Evolutionary conservation across 768 basidiomycete genomes (phyloP).

Genomic region (Leccinum pellstonianum): DNA sequence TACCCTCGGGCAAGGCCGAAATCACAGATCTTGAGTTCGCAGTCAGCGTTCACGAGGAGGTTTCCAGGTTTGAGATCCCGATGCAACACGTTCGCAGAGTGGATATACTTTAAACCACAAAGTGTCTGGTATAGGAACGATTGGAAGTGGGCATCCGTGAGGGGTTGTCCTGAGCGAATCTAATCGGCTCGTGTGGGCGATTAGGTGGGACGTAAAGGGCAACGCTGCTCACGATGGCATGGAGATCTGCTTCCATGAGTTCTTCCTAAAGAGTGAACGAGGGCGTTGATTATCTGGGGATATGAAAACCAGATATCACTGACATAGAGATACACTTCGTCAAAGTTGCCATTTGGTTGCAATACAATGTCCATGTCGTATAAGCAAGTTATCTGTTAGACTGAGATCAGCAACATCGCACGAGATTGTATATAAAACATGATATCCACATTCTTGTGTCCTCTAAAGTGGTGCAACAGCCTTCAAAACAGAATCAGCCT

Average conservation of each 20-base stretch:
- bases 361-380: conserved; percentile 99
- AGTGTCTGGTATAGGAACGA: conserved; percentile 98
- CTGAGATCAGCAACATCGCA: conserved; percentile 3
- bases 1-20: conserved; percentile 96
- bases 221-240: conserved; percentile 77
- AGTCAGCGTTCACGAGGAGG: conserved; percentile 95
- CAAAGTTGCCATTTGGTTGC: conserved; percentile 87
- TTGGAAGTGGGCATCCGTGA: conserved; percentile 90
- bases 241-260: conserved; percentile 99
- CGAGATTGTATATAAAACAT: conserved; percentile 24
- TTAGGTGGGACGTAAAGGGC: not conserved
- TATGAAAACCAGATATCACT: conserved; percentile 28
- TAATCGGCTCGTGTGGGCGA: conserved; percentile 25
- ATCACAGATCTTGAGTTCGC: conserved; percentile 98
- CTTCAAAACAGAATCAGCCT: conserved; percentile 39
- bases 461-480: conserved; percentile 94
- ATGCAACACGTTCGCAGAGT: conserved; percentile 96
- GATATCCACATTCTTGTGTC: conserved; percentile 87
- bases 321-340: conserved; percentile 94
- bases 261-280: conserved; percentile 66
- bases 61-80: conserved; percentile 96
- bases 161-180: conserved; percentile 85
- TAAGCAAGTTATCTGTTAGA: conserved; percentile 83
- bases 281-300: conserved; percentile 1
- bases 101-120: conserved; percentile 97